These are phyloP conservation scores for Leccinum rimulosum DNA, from an alignment of 768 basidiomycete genomes.

Conservation along the genomic window DNA sequence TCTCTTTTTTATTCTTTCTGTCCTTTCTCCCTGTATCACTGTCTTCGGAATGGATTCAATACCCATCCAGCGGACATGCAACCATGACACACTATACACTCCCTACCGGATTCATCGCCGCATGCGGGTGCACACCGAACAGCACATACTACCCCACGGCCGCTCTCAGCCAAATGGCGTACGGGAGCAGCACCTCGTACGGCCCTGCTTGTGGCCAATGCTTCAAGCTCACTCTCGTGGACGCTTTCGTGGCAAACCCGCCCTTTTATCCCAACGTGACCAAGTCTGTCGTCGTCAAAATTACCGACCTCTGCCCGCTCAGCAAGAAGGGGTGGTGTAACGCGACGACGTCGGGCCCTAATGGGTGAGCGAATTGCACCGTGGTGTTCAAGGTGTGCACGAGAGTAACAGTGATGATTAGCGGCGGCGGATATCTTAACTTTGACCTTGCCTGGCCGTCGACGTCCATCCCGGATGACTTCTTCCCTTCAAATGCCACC, in stretches of 20 bases:
- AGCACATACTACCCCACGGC: constrained; percentile 74
- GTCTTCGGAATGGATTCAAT: constrained; percentile 59
- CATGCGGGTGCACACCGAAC: constrained; percentile 72
- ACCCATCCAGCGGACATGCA: constrained; percentile 59
- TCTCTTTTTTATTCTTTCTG: constrained; percentile 23
- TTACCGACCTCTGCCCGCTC: constrained; percentile 78
- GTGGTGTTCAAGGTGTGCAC: background rate
- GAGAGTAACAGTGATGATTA: constrained; percentile 27
- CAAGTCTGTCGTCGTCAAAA: constrained; percentile 68
- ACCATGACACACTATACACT: constrained; percentile 77
- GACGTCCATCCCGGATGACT: constrained; percentile 60
- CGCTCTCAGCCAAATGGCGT: constrained; percentile 78
- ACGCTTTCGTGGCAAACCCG: constrained; percentile 63
- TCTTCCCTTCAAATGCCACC: constrained; percentile 70
- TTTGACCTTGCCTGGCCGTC: constrained; percentile 85
- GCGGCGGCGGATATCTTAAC: constrained; percentile 69
- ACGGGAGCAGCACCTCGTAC: constrained; percentile 67
- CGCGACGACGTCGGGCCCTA: constrained; percentile 57
- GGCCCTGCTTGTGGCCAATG: constrained; percentile 77
- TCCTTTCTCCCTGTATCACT: constrained; percentile 23
- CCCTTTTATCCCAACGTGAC: constrained; percentile 63
- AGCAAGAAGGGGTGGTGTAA: constrained; percentile 67
- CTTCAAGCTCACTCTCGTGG: constrained; percentile 73
- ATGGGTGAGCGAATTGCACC: constrained; percentile 48
- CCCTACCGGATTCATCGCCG: constrained; percentile 48